Base-by-base conservation (phyloP, 2,329 filamentous ascomycete species). In the Exutisphaerella laricina region DNA sequence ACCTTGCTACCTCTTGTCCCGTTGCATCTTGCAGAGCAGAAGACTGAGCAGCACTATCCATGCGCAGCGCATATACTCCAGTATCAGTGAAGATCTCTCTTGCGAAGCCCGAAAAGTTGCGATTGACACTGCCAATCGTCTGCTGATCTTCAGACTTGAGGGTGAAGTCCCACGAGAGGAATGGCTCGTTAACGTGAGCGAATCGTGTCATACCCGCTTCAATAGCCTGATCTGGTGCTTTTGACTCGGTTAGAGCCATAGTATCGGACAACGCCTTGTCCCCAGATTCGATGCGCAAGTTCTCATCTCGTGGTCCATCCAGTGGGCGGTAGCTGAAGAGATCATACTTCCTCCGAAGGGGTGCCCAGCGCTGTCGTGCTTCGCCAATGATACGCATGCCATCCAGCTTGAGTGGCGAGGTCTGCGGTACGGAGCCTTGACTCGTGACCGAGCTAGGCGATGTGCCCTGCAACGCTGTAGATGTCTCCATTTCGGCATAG, bases 31-130 rank as follows among this genome's bases (percentile, higher is more conserved):
- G 48, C 10, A 60, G 39, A 5, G 50, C 52, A 25, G 58, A 62
- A 13, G 59, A 66, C 45, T 66, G 65, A 12, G 65, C 67, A 10
- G 77, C 78, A 14, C 76, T 72, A 55, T 83, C 79, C 78, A 83
- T 82, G 9, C 79, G 68, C 12, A 83, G 61, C 5, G 75, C 78
- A 55, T 83, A 83, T 1, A 80, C 75, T 31, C 79, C 79, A 0
- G 78, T 82, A 49, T 82, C 79, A 1, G 79, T 82, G 58, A 83
- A 82, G 13, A 82, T 67, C 50, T 83, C 79, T 9, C 79, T 68
- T 2, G 75, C 78, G 56, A 81, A 80, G 2, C 79, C 79, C 13
- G 62, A 68, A 52, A 82, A 83, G 52, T 80, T 77, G 48, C 79
- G 74, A 51, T 81, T 82, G 3, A 83, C 79, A 2, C 73, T 77